Evolutionary conservation across 805 yeast genomes (phyloP), one percentile per base, ranked within the genome.

Genomic region (Pichia deserticola): DNA sequence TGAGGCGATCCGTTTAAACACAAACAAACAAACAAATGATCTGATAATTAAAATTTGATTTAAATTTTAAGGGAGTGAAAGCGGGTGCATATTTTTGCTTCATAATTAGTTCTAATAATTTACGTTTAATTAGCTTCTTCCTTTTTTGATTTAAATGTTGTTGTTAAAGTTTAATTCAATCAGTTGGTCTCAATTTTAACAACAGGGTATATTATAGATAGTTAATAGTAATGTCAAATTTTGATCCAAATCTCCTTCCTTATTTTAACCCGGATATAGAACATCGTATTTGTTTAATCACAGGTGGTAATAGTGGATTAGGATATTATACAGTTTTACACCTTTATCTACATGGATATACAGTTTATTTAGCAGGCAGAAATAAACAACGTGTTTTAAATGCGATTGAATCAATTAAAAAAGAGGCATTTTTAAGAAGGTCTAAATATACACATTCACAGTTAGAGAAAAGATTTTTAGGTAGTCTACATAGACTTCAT

Each of bases 301-400:
- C 93, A 0, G 95, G 95, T 2, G 95, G 93, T 6, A 85, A 82
- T 57, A 76, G 84, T 49, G 96, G 95, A 0, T 77, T 86, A 20
- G 96, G 96, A 10, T 87, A 77, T 72, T 84, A 73, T 61, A 82
- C 90, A 0, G 87, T 81, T 8, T 69, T 86, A 28, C 90, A 86
- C 59, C 72, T 88, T 6, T 86, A 83, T 59, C 69, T 86, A 45
- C 96, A 87, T 63, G 96, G 96, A 0, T 85, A 77, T 61, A 70
- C 74, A 8, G 82, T 88, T 4, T 88, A 87, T 60, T 70, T 88
- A 36, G 88, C 86, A 3, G 92, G 95, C 5, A 69, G 95, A 55
- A 80, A 77, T 55, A 70, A 68, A 41, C 66, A 73, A 12, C 71
- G 84, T 51, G 82, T 84, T 5, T 65, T 69, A 41, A 74, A 73